These are phyloP conservation scores for Angomonas deanei DNA, from an alignment of 208 protist species.

Conservation along the genomic window DNA sequence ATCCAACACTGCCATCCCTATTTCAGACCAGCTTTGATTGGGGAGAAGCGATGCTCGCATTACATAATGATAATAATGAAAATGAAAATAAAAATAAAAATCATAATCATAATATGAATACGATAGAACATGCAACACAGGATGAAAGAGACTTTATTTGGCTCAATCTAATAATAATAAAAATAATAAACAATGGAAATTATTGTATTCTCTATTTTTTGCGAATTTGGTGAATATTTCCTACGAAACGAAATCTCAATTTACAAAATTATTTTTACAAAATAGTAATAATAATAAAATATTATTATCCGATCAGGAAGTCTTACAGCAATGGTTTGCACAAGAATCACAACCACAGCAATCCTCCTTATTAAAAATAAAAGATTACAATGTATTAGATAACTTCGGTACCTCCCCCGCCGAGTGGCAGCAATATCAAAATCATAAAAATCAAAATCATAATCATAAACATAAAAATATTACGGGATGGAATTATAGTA, in stretches of 20 bases:
- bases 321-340: too few relatives aligned
- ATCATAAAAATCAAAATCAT: constrained; percentile 1
- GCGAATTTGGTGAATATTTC: background rate
- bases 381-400: background rate
- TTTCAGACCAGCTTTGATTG: constrained; percentile 12
- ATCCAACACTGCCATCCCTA: constrained; percentile 50
- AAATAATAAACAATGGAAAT: background rate
- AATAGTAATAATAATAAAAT: background rate
- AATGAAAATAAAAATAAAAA: background rate
- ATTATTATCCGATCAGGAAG: too few relatives aligned
- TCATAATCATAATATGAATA: background rate
- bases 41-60: background rate
- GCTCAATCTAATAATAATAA: background rate
- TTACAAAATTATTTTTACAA: too few relatives aligned
- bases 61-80: too few relatives aligned
- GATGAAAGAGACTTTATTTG: background rate
- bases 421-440: background rate
- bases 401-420: background rate
- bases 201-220: background rate
- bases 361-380: background rate
- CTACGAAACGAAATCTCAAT: background rate
- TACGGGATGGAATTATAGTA: background rate
- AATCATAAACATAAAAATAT: constrained; percentile 1
- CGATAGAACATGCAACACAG: too few relatives aligned
- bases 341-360: too few relatives aligned